A percentile compares a stretch with the other conserved stretches of the same genome.
Conservation (phyloP, 73 alveolate genomes). For the Stentor roeselii region DNA sequence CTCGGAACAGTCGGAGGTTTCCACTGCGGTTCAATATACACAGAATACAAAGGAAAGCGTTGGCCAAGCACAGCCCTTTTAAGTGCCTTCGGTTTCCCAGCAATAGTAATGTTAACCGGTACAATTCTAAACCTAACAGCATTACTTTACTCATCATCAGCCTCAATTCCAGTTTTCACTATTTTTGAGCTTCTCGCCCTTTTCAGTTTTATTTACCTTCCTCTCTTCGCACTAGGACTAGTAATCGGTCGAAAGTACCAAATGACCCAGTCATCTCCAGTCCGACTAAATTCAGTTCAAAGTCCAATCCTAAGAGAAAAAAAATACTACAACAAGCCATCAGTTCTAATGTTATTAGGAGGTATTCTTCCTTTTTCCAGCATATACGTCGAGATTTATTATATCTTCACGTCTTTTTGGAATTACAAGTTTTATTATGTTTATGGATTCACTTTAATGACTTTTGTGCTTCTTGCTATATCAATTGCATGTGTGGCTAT, state of each 20-base stretch:
- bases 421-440: slow-evolving; percentile 28
- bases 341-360: not conserved
- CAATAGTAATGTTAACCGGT: not conserved
- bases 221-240: slow-evolving; percentile 12
- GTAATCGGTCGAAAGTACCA: not conserved
- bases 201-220: slow-evolving; percentile 16
- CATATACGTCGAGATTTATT: slow-evolving; percentile 23
- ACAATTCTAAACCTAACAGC: not conserved
- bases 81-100: slow-evolving; percentile 22
- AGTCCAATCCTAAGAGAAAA: slow-evolving; percentile 23
- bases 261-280: not conserved
- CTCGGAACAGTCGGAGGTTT: slow-evolving; percentile 31
- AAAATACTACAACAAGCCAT: not conserved
- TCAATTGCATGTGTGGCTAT: slow-evolving; percentile 21
- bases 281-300: not conserved
- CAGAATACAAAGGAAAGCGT: not conserved
- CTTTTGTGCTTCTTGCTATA: not conserved
- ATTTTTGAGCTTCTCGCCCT: not conserved
- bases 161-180: slow-evolving; percentile 5
- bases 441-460: slow-evolving; percentile 21
- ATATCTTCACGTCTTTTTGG: slow-evolving; percentile 21
- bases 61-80: not conserved
- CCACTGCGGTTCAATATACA: slow-evolving; percentile 13
- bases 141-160: not conserved
- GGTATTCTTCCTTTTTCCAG: slow-evolving; percentile 7